A percentile compares a stretch with the other conserved stretches of the same genome.
These are phyloP conservation scores for Harringtonia aguacate DNA, from an alignment of 2,329 filamentous ascomycete species.

Conservation along the genomic window DNA sequence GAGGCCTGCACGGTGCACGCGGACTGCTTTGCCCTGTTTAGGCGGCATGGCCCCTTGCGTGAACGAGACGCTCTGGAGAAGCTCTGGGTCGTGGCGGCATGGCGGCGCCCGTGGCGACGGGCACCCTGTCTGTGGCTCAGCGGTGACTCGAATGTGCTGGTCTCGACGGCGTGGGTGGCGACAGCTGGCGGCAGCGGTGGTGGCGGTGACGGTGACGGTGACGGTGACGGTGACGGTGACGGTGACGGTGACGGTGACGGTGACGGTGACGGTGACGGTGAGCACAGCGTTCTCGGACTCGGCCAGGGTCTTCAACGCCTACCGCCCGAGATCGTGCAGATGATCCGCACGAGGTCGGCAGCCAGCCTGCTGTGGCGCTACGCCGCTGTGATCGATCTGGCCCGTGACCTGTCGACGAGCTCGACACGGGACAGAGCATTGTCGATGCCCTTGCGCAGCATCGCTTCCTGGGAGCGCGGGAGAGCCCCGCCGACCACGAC, in stretches of 20 bases:
- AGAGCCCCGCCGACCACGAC: too few relatives aligned
- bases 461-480: too few relatives aligned
- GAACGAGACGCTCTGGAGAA: background rate
- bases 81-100: background rate
- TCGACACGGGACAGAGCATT: too few relatives aligned
- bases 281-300: too few relatives aligned
- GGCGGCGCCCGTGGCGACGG: slow-evolving; percentile 1
- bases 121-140: background rate
- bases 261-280: too few relatives aligned
- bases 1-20: slow-evolving; percentile 3
- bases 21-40: background rate
- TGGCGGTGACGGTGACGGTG: too few relatives aligned
- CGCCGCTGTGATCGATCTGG: background rate
- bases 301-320: background rate
- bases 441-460: too few relatives aligned
- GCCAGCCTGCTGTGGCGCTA: slow-evolving; percentile 1
- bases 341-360: background rate
- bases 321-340: background rate
- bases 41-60: background rate
- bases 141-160: too few relatives aligned
- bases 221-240: too few relatives aligned
- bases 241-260: too few relatives aligned
- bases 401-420: background rate
- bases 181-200: too few relatives aligned
- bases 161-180: too few relatives aligned